A percentile compares a stretch with the other conserved stretches of the same genome.
Evolutionary conservation across 2,329 filamentous ascomycete genomes (phyloP).

Genomic region (Drechslerella coelobrocha): DNA sequence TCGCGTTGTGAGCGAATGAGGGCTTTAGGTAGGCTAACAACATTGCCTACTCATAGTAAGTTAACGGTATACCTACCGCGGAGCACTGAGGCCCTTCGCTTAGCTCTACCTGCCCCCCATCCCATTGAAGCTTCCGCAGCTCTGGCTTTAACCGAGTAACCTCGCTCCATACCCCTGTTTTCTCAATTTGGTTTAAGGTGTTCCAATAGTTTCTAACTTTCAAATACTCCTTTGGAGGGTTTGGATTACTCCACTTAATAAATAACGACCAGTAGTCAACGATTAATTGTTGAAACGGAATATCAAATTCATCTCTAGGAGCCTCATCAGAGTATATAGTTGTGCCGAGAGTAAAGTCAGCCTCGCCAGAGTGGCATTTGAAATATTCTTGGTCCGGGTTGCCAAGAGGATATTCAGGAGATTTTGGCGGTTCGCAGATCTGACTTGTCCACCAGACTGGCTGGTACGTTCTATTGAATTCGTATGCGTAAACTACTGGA

Average conservation of each 20-base stretch:
- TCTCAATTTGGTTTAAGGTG: constrained; percentile 55
- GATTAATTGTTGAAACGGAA: constrained; percentile 57
- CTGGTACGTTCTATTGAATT: constrained; percentile 60
- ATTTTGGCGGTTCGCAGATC: constrained; percentile 56
- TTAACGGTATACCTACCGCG: constrained; percentile 9
- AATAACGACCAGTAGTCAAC: constrained; percentile 58
- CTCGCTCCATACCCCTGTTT: constrained; percentile 55
- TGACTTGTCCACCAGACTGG: constrained; percentile 55
- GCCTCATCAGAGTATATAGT: constrained; percentile 56
- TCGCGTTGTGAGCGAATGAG: too few relatives aligned
- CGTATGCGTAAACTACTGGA: constrained; percentile 56
- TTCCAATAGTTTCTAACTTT: constrained; percentile 55
- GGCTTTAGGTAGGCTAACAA: too few relatives aligned
- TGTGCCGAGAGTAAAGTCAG: constrained; percentile 59
- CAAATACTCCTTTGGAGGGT: constrained; percentile 56
- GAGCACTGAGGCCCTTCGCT: constrained; percentile 4
- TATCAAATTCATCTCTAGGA: constrained; percentile 58
- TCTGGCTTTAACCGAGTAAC: not conserved
- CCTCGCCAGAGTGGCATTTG: constrained; percentile 60
- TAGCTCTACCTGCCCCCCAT: constrained; percentile 3
- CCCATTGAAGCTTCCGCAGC: constrained; percentile 15
- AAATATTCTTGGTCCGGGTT: constrained; percentile 59
- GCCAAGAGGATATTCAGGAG: constrained; percentile 55
- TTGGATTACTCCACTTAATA: constrained; percentile 56
- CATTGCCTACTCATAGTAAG: constrained; percentile 25